Percentiles rank a stretch among this genome's conserved stretches.
phyloP scores from a whole-genome alignment of 306 rosid genomes.

The Pueraria montana region DNA sequence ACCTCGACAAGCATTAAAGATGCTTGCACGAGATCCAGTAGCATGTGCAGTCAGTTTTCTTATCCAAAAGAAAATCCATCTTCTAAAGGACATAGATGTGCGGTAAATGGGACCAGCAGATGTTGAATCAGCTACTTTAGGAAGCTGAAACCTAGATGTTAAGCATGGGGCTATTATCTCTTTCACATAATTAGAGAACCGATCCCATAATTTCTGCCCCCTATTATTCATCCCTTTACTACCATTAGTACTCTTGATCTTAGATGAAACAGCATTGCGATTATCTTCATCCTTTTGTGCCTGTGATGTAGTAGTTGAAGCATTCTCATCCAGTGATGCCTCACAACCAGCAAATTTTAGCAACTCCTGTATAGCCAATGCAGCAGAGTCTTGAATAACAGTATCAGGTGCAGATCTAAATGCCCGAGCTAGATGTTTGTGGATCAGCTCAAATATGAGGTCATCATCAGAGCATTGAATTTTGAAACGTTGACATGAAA shows the following conservation, averaged over 20 bases:
- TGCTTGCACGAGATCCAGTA: constrained; percentile 93
- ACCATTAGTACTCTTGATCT: constrained; percentile 51
- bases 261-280: constrained; percentile 49
- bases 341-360: constrained; percentile 96
- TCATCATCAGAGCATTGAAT: constrained; percentile 98
- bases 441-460: constrained; percentile 92
- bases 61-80: constrained; percentile 90
- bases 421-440: constrained; percentile 94
- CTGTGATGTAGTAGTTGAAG: constrained; percentile 61
- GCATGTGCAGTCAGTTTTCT: constrained; percentile 84
- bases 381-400: constrained; percentile 95
- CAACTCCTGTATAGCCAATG: constrained; percentile 97
- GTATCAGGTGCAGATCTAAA: constrained; percentile 98
- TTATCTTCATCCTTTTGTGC: constrained; percentile 53
- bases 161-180: constrained; percentile 98
- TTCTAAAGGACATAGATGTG: constrained; percentile 89
- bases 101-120: constrained; percentile 76
- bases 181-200: constrained; percentile 92
- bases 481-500: constrained; percentile 85
- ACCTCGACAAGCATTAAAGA: constrained; percentile 93
- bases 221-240: constrained; percentile 68
- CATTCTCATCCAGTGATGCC: constrained; percentile 88
- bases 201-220: constrained; percentile 94
- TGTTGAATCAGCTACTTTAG: constrained; percentile 71
- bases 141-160: constrained; percentile 95